Evolutionary conservation across 2,329 filamentous ascomycete genomes (phyloP).

Genomic region (Aotearoamyces nothofagi): DNA sequence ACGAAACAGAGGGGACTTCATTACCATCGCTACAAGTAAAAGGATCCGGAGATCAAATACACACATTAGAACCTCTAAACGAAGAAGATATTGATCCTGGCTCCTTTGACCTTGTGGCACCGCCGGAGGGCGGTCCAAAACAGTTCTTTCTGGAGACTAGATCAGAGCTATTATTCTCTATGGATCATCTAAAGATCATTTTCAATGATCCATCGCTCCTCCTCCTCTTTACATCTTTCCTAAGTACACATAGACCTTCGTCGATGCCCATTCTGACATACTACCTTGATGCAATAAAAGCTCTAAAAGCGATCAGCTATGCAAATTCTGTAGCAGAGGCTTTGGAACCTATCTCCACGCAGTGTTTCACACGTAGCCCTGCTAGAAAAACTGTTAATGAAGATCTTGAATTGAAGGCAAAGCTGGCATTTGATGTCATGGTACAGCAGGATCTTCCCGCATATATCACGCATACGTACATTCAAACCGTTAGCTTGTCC

Average conservation of each 20-base stretch:
- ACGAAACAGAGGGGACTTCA: conserved; percentile 15
- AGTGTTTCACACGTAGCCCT: conserved; percentile 36
- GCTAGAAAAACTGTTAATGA: conserved; percentile 39
- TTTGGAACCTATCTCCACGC: conserved; percentile 36
- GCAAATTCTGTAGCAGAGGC: conserved; percentile 52
- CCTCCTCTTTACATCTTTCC: conserved; percentile 50
- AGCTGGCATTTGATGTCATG: conserved; percentile 48
- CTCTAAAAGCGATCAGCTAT: conserved; percentile 54
- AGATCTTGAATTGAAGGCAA: conserved; percentile 44
- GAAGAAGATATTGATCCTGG: conserved; percentile 33
- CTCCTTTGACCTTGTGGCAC: conserved; percentile 36
- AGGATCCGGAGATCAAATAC: conserved; percentile 23
- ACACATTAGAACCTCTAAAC: conserved; percentile 30
- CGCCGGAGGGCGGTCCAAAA: conserved; percentile 19
- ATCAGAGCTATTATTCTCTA: conserved; percentile 50
- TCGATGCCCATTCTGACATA: conserved; percentile 54
- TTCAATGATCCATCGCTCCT: conserved; percentile 48
- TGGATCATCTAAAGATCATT: conserved; percentile 47
- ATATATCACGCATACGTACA: conserved; percentile 54
- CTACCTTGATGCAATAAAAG: conserved; percentile 58
- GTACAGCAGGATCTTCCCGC: conserved; percentile 56
- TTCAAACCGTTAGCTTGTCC: conserved; percentile 53
- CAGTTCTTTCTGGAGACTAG: conserved; percentile 45
- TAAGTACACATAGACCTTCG: conserved; percentile 40
- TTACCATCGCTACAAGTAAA: conserved; percentile 16